These are phyloP conservation scores for Leccinum pallidistipes DNA, from an alignment of 1,284 basidiomycete genomes.

Conservation along the genomic window DNA sequence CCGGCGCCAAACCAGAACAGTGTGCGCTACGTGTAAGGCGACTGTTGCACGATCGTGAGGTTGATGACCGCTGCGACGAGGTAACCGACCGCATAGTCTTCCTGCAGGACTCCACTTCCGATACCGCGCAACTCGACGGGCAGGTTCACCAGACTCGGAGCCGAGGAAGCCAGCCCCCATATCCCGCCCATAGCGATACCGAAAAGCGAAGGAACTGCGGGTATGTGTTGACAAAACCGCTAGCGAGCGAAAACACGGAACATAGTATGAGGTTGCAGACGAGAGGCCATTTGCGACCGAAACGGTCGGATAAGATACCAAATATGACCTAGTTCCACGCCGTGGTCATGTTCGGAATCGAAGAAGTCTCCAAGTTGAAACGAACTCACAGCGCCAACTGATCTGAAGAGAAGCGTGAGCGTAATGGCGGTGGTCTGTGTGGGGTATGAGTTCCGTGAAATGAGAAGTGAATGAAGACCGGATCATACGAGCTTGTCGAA, in stretches of 20 bases:
- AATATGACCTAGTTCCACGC: conserved; percentile 60
- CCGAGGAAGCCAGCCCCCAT: conserved; percentile 75
- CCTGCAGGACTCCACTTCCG: conserved; percentile 81
- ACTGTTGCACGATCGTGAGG: conserved; percentile 64
- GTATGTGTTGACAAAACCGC: conserved; percentile 72
- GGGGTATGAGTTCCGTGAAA: background rate
- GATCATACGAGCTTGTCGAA: conserved; percentile 51
- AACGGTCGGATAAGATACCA: conserved; percentile 79
- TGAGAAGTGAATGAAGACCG: conserved; percentile 4
- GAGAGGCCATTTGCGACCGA: conserved; percentile 92
- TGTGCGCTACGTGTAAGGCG: conserved; percentile 54
- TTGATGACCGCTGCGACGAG: conserved; percentile 74
- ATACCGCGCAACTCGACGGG: conserved; percentile 87
- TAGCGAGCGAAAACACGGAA: conserved; percentile 76
- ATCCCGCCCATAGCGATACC: conserved; percentile 89
- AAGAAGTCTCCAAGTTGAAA: background rate
- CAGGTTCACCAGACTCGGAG: conserved; percentile 86
- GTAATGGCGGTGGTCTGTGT: conserved; percentile 82
- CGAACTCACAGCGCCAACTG: conserved; percentile 69
- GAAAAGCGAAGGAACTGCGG: conserved; percentile 75
- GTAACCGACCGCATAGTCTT: conserved; percentile 75
- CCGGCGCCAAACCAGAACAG: conserved; percentile 74
- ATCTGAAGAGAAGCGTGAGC: conserved; percentile 89
- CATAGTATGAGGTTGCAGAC: conserved; percentile 75
- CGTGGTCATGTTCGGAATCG: background rate